These are phyloP conservation scores for Dioszegia aurantiaca DNA, from an alignment of 768 basidiomycete genomes.

Conservation along the genomic window DNA sequence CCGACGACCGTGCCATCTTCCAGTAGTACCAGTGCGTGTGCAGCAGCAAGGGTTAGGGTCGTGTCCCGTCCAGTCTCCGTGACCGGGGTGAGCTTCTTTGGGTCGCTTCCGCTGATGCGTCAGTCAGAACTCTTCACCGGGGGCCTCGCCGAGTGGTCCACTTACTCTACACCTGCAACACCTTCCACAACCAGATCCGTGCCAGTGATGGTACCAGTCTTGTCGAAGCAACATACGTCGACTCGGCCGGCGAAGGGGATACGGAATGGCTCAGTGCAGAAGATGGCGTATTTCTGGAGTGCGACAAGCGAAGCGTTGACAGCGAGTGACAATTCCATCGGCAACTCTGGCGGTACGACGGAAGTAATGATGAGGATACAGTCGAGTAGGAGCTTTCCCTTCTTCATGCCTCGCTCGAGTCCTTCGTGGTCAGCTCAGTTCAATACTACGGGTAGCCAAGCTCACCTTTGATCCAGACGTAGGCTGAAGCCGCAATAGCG, in stretches of 20 bases:
- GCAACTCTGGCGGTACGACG: slow-evolving; percentile 94
- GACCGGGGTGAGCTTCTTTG: slow-evolving; percentile 69
- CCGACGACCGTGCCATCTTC: slow-evolving; percentile 94
- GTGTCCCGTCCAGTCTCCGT: slow-evolving; percentile 74
- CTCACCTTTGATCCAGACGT: slow-evolving; percentile 93
- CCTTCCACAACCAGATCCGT: slow-evolving; percentile 94
- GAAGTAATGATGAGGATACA: slow-evolving; percentile 95
- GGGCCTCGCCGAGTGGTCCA: too few relatives aligned
- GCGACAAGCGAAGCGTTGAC: slow-evolving; percentile 94
- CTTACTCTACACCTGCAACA: slow-evolving; percentile 84
- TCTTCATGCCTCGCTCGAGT: slow-evolving; percentile 86
- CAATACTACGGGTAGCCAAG: not conserved
- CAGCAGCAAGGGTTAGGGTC: slow-evolving; percentile 81
- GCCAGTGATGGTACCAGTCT: slow-evolving; percentile 97
- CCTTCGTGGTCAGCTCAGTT: slow-evolving; percentile 56
- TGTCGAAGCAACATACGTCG: slow-evolving; percentile 98
- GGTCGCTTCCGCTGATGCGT: slow-evolving; percentile 59
- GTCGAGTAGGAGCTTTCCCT: slow-evolving; percentile 89
- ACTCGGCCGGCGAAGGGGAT: slow-evolving; percentile 94
- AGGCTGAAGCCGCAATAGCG: slow-evolving; percentile 95
- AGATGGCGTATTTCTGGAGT: slow-evolving; percentile 90
- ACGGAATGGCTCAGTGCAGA: slow-evolving; percentile 98
- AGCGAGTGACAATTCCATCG: slow-evolving; percentile 94
- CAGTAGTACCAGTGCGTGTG: slow-evolving; percentile 88
- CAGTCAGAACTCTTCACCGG: slow-evolving; percentile 4